Base-by-base conservation (phyloP, 73 alveolate genomes). In the Symbiodinium natans region DNA sequence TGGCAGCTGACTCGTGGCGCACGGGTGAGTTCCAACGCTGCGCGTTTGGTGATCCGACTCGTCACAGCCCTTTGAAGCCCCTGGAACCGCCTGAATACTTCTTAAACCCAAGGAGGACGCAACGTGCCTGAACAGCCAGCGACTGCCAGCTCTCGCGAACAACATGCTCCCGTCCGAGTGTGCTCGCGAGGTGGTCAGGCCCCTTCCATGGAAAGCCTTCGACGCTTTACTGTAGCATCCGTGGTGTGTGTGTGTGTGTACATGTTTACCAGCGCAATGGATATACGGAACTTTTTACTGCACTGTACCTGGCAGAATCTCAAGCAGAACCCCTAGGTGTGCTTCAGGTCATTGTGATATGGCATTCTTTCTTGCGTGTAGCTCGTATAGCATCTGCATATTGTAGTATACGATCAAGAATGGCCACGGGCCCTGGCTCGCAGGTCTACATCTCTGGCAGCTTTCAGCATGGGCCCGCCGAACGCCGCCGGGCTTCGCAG, bases 401-500 rank as follows among this genome's bases (percentile, higher is more conserved):
- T n/a, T n/a, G n/a, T n/a, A n/a, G n/a, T n/a, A n/a, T n/a, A n/a
- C n/a, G n/a, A n/a, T n/a, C n/a, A n/a, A n/a, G n/a, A n/a, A n/a
- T n/a, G n/a, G n/a, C n/a, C n/a, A n/a, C n/a, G n/a, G n/a, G n/a
- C n/a, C n/a, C n/a, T n/a, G n/a, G n/a, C n/a, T n/a, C n/a, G 34
- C 87, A 90, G 96, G 87, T 71, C 86, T n/a, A 68, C 96, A 17
- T 21, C 52, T 9, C 77, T 56, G 27, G 75, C 75, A 11, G 96
- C 96, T 68, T 90, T 90, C 87, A 39, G 88, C 39, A 63, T 90
- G 96, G 96, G 96, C 82, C 96, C 96, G 10, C 48, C 77, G 87
- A 42, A 40, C 34, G 71, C 77, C 34, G 36, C n/a, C 17, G 96
- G 96, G 29, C 43, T 31, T 13, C 96, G 96, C 27, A 82, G 73